Evolutionary conservation across 2,329 filamentous ascomycete species (phyloP), one percentile per base, ranked within the genome.

Genomic region (Fusarium goolgardi): DNA sequence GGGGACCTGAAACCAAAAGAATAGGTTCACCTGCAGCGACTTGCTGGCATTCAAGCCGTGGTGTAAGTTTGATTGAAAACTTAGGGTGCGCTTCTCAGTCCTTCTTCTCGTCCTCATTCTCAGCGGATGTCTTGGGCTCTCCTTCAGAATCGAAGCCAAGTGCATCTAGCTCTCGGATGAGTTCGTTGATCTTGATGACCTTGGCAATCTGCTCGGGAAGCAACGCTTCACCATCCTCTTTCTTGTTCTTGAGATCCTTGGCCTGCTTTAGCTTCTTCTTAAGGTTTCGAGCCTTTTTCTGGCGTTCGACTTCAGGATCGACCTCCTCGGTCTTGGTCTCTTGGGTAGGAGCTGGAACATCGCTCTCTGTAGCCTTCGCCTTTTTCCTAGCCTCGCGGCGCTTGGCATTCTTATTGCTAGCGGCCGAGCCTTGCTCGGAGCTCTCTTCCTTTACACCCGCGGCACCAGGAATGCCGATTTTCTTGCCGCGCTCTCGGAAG

Each of bases 261-360:
- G 96, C 95, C 78, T 99, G 96, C 74, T 95, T 92, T 63, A 99
- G 83, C 81, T 98, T 99, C 85, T 99, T 99, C 78, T 91, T 92
- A 44, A 98, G 81, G 74, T 93, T 96, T 68, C 94, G 89, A 1
- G 91, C 95, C 78, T 97, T 96, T 84, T 97, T 99, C 77, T 97
- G 93, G 72, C 87, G 91, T 78, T 97, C 94, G 0, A 84, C 88
- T 68, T 94, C 91, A 0, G 87, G 84, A 71, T 96, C 91, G 1
- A 84, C 75, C 27, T 84, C 80, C 47, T 86, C 85, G 37, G 64
- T 15, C 47, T 75, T 73, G 40, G 73, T 61, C 27, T 75, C 58
- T 35, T 67, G 50, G n/a, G 46, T 16, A 29, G 52, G 40, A 15
- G 40, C 47, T 20, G 56, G 40, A 8, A 45, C 64, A 13, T 88